Evolutionary conservation across 2,329 filamentous ascomycete genomes (phyloP), one percentile per base, ranked within the genome.

Genomic region (Orbilia ellipsospora): DNA sequence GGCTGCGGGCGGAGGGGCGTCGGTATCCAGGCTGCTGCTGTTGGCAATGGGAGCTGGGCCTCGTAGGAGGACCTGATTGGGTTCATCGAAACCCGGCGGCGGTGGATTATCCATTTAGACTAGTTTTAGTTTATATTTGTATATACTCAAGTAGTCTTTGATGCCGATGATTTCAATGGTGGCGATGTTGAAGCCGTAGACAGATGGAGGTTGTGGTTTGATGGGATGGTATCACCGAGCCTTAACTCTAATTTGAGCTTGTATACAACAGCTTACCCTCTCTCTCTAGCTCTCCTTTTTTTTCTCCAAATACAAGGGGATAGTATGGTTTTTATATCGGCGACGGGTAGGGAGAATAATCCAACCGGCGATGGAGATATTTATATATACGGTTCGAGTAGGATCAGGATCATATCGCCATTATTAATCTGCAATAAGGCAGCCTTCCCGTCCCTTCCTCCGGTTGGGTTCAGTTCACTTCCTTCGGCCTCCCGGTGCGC

Each of bases 41-140:
- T 5, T 20, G 23, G 48, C 5, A 3, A 4, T n/a, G 23, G 51
- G 40, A 7, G 52, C 55, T 0, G 63, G 63, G 18, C 63, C 63
- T 52, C 63, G 52, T 7, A 67, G 44, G 63, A 67, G 63, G 44
- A 59, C 40, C 44, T 59, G 63, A 31, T 59, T 59, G 4, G 63
- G 63, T 40, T 67, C 56, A 57, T 67, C 69, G 62, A 67, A 48
- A 62, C 61, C 61, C 8, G 68, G 68, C 42, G 62, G 61, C 8
- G 68, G 68, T 36, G 62, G 61, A 18, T 60, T 18, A 31, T 59
- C 68, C 68, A 70, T 70, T 28, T 23, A 7, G 50, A 36, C 5
- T 36, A 6, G 3, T 36, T 36, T 36, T 7, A 10, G 8, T 36
- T 36, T 7, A 36, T 36, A 10, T 10, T 36, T 36, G 31, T 36